Conservation (phyloP, 2,329 filamentous ascomycete species). For the Aureobasidium melanogenum region DNA sequence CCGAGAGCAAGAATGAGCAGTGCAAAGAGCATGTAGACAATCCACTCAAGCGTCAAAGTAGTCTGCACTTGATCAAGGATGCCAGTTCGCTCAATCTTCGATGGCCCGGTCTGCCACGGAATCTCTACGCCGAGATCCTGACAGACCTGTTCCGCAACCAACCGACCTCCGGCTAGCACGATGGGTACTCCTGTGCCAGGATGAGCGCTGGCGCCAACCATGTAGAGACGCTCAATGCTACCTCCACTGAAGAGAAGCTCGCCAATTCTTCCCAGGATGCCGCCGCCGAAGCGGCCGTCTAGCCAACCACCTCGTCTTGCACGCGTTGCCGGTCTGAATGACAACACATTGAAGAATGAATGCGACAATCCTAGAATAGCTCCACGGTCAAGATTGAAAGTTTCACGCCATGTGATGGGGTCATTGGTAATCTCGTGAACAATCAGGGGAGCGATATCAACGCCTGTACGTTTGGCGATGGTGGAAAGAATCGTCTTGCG, state of each 20-base stretch:
- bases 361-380: slow-evolving; percentile 65
- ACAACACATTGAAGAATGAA: slow-evolving; percentile 64
- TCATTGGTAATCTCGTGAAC: slow-evolving; percentile 57
- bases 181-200: slow-evolving; percentile 70
- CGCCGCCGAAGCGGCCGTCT: slow-evolving; percentile 18
- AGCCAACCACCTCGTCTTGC: slow-evolving; percentile 37
- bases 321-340: slow-evolving; percentile 55
- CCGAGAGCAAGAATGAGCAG: neutral
- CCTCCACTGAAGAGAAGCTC: slow-evolving; percentile 17
- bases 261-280: slow-evolving; percentile 10
- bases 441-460: slow-evolving; percentile 42
- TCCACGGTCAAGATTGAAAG: slow-evolving; percentile 67
- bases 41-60: neutral
- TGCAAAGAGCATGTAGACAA: slow-evolving; percentile 5
- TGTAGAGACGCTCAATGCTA: slow-evolving; percentile 49
- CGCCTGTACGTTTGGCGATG: slow-evolving; percentile 52
- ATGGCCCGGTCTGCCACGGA: slow-evolving; percentile 29
- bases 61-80: slow-evolving; percentile 1
- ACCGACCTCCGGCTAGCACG: slow-evolving; percentile 58
- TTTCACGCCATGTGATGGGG: slow-evolving; percentile 53
- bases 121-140: slow-evolving; percentile 28
- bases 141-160: slow-evolving; percentile 48
- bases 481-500: slow-evolving; percentile 53
- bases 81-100: slow-evolving; percentile 9
- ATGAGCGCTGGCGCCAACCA: slow-evolving; percentile 67